Conservation (phyloP, 208 protist genomes). For the Trypanosoma mega region DNA sequence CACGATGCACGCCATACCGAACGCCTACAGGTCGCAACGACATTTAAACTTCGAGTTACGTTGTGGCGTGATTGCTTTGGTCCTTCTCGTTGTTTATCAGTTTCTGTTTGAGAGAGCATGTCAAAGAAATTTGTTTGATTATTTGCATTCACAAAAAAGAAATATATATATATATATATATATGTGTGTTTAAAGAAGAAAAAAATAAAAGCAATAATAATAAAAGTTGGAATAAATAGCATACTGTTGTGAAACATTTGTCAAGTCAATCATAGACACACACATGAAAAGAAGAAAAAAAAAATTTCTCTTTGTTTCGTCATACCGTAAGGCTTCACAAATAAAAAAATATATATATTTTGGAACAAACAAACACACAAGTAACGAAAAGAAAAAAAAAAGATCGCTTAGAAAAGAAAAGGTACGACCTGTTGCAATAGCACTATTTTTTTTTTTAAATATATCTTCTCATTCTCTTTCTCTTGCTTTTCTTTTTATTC, state of each 20-base stretch:
- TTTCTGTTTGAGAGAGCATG: too few relatives aligned
- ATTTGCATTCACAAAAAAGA: too few relatives aligned
- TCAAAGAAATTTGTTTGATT: too few relatives aligned
- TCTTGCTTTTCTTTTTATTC: constrained; percentile 4
- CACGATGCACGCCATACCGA: constrained; percentile 62
- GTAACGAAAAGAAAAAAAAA: constrained; percentile 28
- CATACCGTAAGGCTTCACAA: neutral
- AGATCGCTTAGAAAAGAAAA: constrained; percentile 1
- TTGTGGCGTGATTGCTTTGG: too few relatives aligned
- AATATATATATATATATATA: neutral
- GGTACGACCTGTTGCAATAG: neutral
- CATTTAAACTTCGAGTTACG: constrained; percentile 10
- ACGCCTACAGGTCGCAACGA: constrained; percentile 10
- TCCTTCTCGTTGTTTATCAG: too few relatives aligned
- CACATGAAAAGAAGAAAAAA: constrained; percentile 13
- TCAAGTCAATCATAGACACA: too few relatives aligned
- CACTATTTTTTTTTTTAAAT: constrained; percentile 2
- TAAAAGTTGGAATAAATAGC: constrained; percentile 4
- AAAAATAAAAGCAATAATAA: constrained; percentile 5
- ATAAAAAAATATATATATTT: too few relatives aligned
- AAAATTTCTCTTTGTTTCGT: neutral
- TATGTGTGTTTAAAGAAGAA: neutral
- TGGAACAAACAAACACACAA: neutral
- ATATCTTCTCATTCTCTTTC: constrained; percentile 15
- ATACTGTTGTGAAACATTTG: too few relatives aligned